phyloP scores from a whole-genome alignment of 129 eudicot genomes.

The Sambucus nigra region DNA sequence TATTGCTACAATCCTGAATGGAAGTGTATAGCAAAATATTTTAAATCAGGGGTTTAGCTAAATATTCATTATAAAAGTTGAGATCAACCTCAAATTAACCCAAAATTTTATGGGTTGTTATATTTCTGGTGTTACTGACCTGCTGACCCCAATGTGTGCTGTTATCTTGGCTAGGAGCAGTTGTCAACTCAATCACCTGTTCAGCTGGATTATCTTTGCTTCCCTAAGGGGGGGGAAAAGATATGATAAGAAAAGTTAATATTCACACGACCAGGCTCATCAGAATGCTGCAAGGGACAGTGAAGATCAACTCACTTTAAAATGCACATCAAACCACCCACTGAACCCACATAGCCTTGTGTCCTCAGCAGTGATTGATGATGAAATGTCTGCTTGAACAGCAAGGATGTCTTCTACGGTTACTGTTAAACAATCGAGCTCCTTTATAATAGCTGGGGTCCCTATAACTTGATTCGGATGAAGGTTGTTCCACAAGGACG shows the following conservation, averaged over 20 bases:
- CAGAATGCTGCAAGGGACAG: not conserved
- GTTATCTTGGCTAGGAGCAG: conserved; percentile 62
- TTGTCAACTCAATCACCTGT: conserved; percentile 67
- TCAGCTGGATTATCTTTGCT: conserved; percentile 66
- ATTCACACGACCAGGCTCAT: not conserved
- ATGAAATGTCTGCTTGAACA: conserved; percentile 43
- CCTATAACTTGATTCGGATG: conserved; percentile 91
- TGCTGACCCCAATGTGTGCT: conserved; percentile 99
- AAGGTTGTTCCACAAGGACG: conserved; percentile 85
- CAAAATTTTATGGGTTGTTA: no score
- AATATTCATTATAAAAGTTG: no score
- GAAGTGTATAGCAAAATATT: no score
- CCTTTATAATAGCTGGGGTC: conserved; percentile 57
- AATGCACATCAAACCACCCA: conserved; percentile 99
- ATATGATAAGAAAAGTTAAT: not conserved
- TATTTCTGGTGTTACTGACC: conserved; percentile 46
- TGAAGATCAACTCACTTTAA: conserved; percentile 54
- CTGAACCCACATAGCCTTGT: conserved; percentile 67
- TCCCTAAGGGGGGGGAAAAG: conserved; percentile 31
- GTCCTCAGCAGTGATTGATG: conserved; percentile 50
- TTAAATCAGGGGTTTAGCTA: no score
- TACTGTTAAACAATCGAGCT: conserved; percentile 75
- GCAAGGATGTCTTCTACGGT: conserved; percentile 65
- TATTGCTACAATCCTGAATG: no score
- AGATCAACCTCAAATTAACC: no score